Conservation (phyloP, 495 filamentous ascomycete species). For the Xylaria nigripes region DNA sequence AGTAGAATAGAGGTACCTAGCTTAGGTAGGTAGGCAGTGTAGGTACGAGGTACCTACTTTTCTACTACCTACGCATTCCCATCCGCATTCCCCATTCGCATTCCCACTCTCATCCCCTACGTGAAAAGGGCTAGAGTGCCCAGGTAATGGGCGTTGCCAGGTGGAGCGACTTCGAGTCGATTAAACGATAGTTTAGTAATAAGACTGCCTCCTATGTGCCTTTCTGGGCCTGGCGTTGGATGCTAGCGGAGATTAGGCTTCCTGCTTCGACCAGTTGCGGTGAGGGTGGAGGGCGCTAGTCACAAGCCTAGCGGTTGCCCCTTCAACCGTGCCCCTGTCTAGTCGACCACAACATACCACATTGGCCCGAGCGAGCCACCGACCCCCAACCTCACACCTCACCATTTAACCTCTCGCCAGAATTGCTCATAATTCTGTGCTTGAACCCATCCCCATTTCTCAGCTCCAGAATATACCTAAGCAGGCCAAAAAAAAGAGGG, state of each 20-base stretch:
- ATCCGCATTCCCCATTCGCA: no score
- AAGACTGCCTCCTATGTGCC: neutral
- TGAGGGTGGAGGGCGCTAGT: neutral
- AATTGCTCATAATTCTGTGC: neutral
- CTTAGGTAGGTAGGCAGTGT: no score
- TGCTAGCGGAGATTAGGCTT: neutral
- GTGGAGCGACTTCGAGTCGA: no score
- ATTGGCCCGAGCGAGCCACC: neutral
- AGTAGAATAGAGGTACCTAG: no score
- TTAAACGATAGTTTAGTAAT: neutral
- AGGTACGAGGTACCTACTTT: no score
- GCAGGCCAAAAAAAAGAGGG: neutral
- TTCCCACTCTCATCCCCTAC: neutral
- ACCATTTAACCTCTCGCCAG: neutral
- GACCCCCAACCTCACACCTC: neutral
- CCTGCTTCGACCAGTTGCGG: neutral
- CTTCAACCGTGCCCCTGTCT: constrained; percentile 1
- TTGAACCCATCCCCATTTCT: neutral
- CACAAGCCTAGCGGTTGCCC: neutral
- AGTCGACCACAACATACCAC: constrained; percentile 2
- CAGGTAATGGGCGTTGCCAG: no score
- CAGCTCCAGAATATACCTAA: neutral
- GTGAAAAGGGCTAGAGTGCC: neutral
- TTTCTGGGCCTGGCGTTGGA: neutral
- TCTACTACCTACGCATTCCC: no score